phyloP scores from a whole-genome alignment of 768 basidiomycete species.

The Boletus tomentosulus region DNA sequence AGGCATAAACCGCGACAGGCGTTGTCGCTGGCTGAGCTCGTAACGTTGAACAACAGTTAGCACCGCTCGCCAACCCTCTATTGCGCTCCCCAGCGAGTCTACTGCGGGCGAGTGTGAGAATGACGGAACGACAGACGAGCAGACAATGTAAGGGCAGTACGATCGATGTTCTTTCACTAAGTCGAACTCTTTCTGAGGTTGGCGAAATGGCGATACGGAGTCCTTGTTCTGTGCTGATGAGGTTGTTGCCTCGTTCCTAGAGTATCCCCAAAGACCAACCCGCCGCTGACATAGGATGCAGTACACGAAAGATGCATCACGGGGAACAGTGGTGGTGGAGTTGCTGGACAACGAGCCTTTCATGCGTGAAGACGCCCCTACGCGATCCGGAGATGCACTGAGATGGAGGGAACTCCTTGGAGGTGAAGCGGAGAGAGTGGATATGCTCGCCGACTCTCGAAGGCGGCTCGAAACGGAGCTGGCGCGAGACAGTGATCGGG shows the following conservation, averaged over 20 bases:
- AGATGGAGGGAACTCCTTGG: constrained; percentile 20
- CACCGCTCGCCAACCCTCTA: constrained; percentile 84
- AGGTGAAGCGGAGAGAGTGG: constrained; percentile 20
- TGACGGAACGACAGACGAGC: constrained; percentile 61
- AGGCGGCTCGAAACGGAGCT: constrained; percentile 28
- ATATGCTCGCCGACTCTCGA: constrained; percentile 16
- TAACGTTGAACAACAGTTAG: constrained; percentile 63
- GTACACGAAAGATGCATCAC: constrained; percentile 53
- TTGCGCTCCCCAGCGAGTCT: constrained; percentile 22
- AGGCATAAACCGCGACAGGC: constrained; percentile 31
- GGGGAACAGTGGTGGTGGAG: constrained; percentile 3
- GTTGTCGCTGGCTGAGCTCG: constrained; percentile 56
- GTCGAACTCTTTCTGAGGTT: constrained; percentile 54
- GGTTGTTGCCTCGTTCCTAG: constrained; percentile 20
- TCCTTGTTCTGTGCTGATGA: constrained; percentile 10
- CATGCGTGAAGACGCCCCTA: constrained; percentile 2
- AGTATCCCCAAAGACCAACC: constrained; percentile 75
- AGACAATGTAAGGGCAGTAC: constrained; percentile 80
- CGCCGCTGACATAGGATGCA: constrained; percentile 75
- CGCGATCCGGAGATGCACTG: constrained; percentile 12
- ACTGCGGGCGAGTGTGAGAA: constrained; percentile 33
- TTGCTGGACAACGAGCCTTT: constrained; percentile 5
- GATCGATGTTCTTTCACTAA: constrained; percentile 78
- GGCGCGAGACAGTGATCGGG: constrained; percentile 32
- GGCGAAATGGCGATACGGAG: constrained; percentile 17